Percentiles rank a stretch among this genome's conserved stretches.
These are phyloP conservation scores for Davidsoniella neocaledoniae DNA, from an alignment of 2,329 filamentous ascomycete genomes.

Conservation along the genomic window DNA sequence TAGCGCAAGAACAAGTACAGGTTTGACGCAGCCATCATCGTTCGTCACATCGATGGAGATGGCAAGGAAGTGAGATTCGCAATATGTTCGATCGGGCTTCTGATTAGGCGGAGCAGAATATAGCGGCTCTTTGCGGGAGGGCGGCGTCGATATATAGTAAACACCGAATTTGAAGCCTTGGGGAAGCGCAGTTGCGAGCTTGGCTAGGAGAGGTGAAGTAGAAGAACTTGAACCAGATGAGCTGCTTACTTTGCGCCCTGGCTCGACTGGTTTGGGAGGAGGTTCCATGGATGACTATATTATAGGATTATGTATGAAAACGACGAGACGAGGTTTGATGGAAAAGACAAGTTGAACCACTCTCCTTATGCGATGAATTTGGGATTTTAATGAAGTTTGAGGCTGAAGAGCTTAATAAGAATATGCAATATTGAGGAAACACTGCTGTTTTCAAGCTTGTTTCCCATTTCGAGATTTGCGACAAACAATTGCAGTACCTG, in stretches of 20 bases:
- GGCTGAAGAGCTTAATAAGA: too few species aligned
- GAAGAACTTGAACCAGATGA: slow-evolving; percentile 8
- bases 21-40: slow-evolving; percentile 17
- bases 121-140: slow-evolving; percentile 55
- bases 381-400: too few species aligned
- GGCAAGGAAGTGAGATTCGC: slow-evolving; percentile 63
- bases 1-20: slow-evolving; percentile 63
- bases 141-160: slow-evolving; percentile 77
- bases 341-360: not conserved
- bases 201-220: slow-evolving; percentile 18
- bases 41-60: slow-evolving; percentile 27
- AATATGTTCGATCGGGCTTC: slow-evolving; percentile 60
- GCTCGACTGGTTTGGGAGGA: slow-evolving; percentile 10
- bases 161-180: slow-evolving; percentile 44
- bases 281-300: not conserved
- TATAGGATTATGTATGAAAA: not conserved
- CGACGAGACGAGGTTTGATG: not conserved
- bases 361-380: not conserved
- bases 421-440: too few species aligned
- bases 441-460: too few species aligned
- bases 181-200: slow-evolving; percentile 35
- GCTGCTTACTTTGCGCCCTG: slow-evolving; percentile 13
- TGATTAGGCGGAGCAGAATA: slow-evolving; percentile 61
- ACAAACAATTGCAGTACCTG: not conserved
- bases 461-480: too few species aligned